Evolutionary conservation across 805 yeast species (phyloP).

Genomic region (Metschnikowia continentalis): DNA sequence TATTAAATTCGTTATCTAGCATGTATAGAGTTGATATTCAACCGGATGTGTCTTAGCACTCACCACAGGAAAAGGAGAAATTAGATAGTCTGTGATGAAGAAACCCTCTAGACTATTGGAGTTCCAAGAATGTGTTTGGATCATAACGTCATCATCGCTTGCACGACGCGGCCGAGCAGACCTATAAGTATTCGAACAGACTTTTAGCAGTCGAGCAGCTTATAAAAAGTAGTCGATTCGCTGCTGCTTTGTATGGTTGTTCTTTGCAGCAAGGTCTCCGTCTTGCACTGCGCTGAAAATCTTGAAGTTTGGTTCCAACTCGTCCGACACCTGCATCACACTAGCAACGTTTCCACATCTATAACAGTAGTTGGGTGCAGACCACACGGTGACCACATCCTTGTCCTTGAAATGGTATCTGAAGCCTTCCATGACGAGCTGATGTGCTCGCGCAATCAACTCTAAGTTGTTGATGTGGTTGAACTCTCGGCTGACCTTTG

Average conservation of each 20-base stretch:
- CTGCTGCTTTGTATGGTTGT: constrained; percentile 38
- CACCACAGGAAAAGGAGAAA: constrained; percentile 1
- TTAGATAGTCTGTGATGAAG: neutral
- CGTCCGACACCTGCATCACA: constrained; percentile 93
- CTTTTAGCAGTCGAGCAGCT: neutral
- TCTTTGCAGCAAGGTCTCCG: constrained; percentile 47
- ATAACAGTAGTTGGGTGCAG: constrained; percentile 95
- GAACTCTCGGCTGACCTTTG: constrained; percentile 90
- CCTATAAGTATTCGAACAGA: neutral
- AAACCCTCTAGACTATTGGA: neutral
- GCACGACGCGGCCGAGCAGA: neutral
- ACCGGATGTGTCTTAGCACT: neutral
- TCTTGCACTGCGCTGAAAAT: constrained; percentile 96
- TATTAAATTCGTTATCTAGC: constrained; percentile 5
- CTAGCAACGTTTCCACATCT: constrained; percentile 98
- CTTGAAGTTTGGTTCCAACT: constrained; percentile 81
- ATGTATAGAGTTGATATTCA: neutral
- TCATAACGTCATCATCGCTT: neutral
- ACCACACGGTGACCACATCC: constrained; percentile 97
- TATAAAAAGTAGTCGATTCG: constrained; percentile 44
- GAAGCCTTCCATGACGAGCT: constrained; percentile 97
- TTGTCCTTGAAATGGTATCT: constrained; percentile 93
- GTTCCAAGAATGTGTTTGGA: neutral
- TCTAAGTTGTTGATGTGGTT: constrained; percentile 89
- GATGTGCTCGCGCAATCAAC: constrained; percentile 94